A percentile compares a stretch with the other conserved stretches of the same genome.
These are phyloP conservation scores for Cephaloascus albidus DNA, from an alignment of 805 yeast species.

Conservation along the genomic window DNA sequence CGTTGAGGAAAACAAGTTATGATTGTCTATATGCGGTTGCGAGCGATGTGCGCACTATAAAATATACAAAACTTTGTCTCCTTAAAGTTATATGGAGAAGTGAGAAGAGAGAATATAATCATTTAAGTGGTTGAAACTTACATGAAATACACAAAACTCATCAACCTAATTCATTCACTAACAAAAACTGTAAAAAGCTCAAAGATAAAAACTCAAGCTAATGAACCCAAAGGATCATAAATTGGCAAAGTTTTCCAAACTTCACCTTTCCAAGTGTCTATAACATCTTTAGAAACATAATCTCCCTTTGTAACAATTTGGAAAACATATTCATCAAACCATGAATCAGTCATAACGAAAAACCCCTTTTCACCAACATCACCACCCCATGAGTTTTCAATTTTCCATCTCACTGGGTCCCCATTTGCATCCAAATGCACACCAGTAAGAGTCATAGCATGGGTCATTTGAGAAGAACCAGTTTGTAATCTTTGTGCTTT, in stretches of 20 bases:
- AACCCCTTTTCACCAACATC: constrained; percentile 30
- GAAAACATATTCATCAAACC: constrained; percentile 34
- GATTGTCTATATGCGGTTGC: no score
- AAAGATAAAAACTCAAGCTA: constrained; percentile 16
- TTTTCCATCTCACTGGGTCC: constrained; percentile 31
- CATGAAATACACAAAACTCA: no score
- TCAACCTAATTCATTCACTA: no score
- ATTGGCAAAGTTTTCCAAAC: constrained; percentile 23
- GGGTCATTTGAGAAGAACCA: constrained; percentile 31
- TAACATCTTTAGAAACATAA: constrained; percentile 24
- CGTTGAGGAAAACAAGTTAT: no score
- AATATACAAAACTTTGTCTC: no score
- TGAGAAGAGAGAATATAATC: no score
- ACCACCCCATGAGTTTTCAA: constrained; percentile 35
- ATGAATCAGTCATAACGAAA: constrained; percentile 31
- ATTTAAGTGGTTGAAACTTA: no score
- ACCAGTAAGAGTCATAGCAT: constrained; percentile 35
- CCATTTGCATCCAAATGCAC: constrained; percentile 28
- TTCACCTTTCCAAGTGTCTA: constrained; percentile 23
- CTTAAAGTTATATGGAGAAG: no score
- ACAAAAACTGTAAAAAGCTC: no score
- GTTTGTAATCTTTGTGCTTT: constrained; percentile 25
- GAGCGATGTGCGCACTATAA: no score
- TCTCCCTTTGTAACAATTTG: constrained; percentile 28
- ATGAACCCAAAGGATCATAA: constrained; percentile 34